phyloP scores from a whole-genome alignment of 208 protist genomes.

The Angomonas desouzai region DNA sequence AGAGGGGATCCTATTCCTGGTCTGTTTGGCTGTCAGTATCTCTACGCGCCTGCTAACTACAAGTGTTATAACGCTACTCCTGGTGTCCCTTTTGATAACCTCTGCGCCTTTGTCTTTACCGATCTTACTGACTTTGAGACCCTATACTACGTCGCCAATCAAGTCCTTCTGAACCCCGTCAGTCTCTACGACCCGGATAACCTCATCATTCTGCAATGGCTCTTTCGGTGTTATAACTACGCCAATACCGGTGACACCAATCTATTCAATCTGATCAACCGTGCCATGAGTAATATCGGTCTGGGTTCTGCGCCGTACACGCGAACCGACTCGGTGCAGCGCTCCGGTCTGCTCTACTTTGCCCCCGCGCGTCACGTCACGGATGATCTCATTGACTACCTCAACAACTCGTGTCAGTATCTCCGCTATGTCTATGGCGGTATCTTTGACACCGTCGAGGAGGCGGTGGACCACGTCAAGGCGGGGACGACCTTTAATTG shows the following conservation, averaged over 20 bases:
- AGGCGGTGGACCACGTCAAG: slow-evolving; percentile 25
- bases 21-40: not conserved
- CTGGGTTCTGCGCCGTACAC: slow-evolving; percentile 19
- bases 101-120: not conserved
- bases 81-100: slow-evolving; percentile 11
- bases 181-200: slow-evolving; percentile 8
- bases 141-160: not conserved
- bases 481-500: slow-evolving; percentile 19
- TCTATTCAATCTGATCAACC: not conserved
- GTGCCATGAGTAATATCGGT: slow-evolving; percentile 9
- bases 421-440: slow-evolving; percentile 50
- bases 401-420: slow-evolving; percentile 17
- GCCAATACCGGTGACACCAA: not conserved
- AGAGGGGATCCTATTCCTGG: slow-evolving; percentile 5
- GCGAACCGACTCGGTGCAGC: slow-evolving; percentile 20
- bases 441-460: slow-evolving; percentile 48
- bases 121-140: not conserved
- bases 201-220: slow-evolving; percentile 8
- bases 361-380: slow-evolving; percentile 28
- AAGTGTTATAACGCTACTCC: not conserved
- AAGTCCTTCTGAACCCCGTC: not conserved
- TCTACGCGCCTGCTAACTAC: not conserved
- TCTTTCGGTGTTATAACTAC: not conserved
- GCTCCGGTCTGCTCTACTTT: slow-evolving; percentile 36
- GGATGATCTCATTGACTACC: slow-evolving; percentile 13